These are phyloP conservation scores for Dryadomyces sulphureus DNA, from an alignment of 2,329 filamentous ascomycete genomes.

Conservation along the genomic window DNA sequence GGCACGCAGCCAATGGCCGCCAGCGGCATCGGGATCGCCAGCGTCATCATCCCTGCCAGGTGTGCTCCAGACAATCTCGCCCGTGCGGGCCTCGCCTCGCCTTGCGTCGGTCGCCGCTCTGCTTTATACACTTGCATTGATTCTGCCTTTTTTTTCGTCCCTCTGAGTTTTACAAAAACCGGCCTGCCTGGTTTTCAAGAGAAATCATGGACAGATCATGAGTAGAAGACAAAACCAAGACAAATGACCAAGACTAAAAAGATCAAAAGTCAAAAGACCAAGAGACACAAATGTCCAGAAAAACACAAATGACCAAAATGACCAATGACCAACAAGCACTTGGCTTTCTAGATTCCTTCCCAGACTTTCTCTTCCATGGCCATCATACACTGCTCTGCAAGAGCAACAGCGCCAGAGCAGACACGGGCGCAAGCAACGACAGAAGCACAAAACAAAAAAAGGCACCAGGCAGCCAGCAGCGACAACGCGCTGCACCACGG, in stretches of 20 bases:
- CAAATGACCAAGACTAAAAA: not conserved
- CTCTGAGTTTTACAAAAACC: not conserved
- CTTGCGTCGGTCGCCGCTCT: not conserved
- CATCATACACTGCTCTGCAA: not conserved
- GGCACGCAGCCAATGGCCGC: not conserved
- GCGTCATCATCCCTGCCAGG: not conserved
- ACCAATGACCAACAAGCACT: too few relatives aligned
- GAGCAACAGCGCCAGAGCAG: not conserved
- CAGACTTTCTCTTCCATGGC: too few relatives aligned
- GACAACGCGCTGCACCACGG: not conserved
- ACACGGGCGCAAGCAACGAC: not conserved
- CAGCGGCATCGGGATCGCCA: not conserved
- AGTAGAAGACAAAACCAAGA: not conserved
- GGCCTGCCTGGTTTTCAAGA: not conserved
- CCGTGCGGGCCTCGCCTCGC: not conserved
- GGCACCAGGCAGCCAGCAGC: not conserved
- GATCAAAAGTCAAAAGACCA: not conserved
- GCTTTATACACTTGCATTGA: conserved; percentile 1
- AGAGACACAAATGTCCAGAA: too few relatives aligned
- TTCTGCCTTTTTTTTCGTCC: not conserved
- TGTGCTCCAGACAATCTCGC: not conserved
- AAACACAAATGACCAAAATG: too few relatives aligned
- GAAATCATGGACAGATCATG: not conserved
- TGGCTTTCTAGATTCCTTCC: too few relatives aligned
- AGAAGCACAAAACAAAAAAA: not conserved